Percentiles rank a stretch among this genome's conserved stretches.
Evolutionary conservation across 176 grass and related monocot species (phyloP).

Genomic region (Ensete ventricosum): DNA sequence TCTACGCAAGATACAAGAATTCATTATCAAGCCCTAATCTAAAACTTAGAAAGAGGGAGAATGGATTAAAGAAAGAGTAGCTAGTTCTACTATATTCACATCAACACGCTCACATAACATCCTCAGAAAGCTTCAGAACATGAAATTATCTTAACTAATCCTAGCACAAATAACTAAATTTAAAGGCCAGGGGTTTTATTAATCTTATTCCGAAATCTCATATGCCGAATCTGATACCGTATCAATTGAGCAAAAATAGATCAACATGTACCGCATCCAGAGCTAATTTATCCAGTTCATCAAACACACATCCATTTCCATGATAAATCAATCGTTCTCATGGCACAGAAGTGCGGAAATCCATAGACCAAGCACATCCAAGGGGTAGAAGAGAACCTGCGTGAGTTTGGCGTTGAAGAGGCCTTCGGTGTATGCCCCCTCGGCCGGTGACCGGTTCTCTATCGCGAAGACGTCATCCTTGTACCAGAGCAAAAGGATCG

Average conservation of each 20-base stretch:
- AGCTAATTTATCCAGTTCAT: too few relatives aligned
- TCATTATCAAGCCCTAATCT: background rate
- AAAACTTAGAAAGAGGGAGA: background rate
- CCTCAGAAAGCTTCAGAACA: too few relatives aligned
- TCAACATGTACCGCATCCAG: too few relatives aligned
- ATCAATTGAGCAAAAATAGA: too few relatives aligned
- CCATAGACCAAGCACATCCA: background rate
- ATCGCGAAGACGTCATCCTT: slow-evolving; percentile 77
- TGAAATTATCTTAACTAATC: too few relatives aligned
- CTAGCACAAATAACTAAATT: too few relatives aligned
- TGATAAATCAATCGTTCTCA: background rate
- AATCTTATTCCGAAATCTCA: too few relatives aligned
- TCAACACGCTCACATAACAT: too few relatives aligned
- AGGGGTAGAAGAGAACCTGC: slow-evolving; percentile 31
- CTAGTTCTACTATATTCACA: too few relatives aligned
- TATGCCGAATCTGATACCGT: too few relatives aligned
- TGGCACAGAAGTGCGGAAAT: background rate
- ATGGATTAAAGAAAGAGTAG: too few relatives aligned
- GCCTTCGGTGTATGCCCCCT: slow-evolving; percentile 91
- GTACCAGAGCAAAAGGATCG: slow-evolving; percentile 92
- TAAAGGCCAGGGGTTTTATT: too few relatives aligned
- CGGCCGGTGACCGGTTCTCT: slow-evolving; percentile 87
- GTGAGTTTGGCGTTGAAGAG: slow-evolving; percentile 99
- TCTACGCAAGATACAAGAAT: background rate
- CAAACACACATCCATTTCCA: background rate